These are phyloP conservation scores for Austroboletus festivus DNA, from an alignment of 768 basidiomycete genomes.

Conservation along the genomic window DNA sequence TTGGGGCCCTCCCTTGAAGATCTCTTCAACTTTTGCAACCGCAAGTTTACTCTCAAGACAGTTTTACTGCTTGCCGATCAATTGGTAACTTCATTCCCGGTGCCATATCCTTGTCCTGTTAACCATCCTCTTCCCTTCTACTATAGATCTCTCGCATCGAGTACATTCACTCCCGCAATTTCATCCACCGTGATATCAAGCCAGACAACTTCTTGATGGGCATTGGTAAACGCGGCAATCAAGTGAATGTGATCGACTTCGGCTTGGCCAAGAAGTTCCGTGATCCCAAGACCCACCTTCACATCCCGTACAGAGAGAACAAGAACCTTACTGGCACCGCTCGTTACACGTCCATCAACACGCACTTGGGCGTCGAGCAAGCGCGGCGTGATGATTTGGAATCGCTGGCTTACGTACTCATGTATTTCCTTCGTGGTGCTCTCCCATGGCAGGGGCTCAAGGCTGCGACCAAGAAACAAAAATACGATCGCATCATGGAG, in stretches of 20 bases:
- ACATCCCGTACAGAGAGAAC: conserved; percentile 99
- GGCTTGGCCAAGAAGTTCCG: conserved; percentile 99
- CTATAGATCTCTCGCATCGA: conserved; percentile 94
- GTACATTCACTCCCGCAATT: conserved; percentile 99
- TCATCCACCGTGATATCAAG: conserved; percentile 97
- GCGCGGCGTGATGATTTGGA: conserved; percentile 97
- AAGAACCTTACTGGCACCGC: conserved; percentile 99
- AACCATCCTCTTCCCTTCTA: conserved; percentile 47
- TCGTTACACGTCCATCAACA: conserved; percentile 99
- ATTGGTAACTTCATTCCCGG: conserved; percentile 47
- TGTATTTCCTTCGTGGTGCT: conserved; percentile 99
- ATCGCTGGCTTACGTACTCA: conserved; percentile 96
- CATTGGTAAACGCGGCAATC: conserved; percentile 98
- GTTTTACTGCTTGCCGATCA: conserved; percentile 96
- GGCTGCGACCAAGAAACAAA: conserved; percentile 99
- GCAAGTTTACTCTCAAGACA: conserved; percentile 97
- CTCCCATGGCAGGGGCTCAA: conserved; percentile 99
- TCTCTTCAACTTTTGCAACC: conserved; percentile 93
- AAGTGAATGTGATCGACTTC: conserved; percentile 98
- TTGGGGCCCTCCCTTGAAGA: conserved; percentile 90
- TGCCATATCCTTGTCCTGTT: too few relatives aligned
- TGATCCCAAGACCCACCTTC: conserved; percentile 98
- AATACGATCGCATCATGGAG: conserved; percentile 99
- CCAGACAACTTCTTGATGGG: conserved; percentile 99
- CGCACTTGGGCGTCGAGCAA: conserved; percentile 97